Conservation (phyloP, 352 stramenopile species). For the Phytophthora fragariae region DNA sequence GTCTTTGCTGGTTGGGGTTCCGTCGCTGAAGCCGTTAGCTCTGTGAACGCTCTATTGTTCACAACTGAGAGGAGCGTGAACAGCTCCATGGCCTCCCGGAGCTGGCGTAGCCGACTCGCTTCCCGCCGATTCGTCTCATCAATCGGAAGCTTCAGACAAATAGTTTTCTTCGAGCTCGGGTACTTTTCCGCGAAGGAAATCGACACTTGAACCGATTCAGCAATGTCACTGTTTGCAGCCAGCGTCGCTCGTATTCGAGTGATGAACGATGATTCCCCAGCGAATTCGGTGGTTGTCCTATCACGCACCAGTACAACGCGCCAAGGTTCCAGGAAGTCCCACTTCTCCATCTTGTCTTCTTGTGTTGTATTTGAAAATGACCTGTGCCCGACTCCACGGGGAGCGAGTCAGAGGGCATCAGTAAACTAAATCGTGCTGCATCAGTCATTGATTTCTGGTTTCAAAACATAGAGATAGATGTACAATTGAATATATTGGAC, state of each 20-base stretch:
- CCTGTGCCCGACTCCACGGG: no score
- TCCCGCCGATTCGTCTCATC: not conserved
- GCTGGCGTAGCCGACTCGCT: not conserved
- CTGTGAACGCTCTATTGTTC: not conserved
- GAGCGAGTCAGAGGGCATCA: no score
- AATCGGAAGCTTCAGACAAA: not conserved
- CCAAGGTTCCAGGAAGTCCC: not conserved
- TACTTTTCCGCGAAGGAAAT: not conserved
- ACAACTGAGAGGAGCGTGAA: not conserved
- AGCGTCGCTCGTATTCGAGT: no score
- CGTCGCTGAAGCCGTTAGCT: not conserved
- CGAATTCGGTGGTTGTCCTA: no score
- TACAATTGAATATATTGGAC: no score
- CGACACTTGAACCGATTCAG: not conserved
- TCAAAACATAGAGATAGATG: no score
- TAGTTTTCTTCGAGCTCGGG: not conserved
- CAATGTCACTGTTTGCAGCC: not conserved
- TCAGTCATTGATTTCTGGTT: no score
- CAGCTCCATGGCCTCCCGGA: constrained; percentile 8
- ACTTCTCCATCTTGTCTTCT: not conserved
- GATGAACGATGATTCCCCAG: no score
- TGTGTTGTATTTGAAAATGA: no score
- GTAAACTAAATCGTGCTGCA: no score
- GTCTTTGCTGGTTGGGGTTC: not conserved
- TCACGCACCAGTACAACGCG: not conserved